Evolutionary conservation across 352 stramenopile species (phyloP).

Genomic region (Elongisporangium prolatum): DNA sequence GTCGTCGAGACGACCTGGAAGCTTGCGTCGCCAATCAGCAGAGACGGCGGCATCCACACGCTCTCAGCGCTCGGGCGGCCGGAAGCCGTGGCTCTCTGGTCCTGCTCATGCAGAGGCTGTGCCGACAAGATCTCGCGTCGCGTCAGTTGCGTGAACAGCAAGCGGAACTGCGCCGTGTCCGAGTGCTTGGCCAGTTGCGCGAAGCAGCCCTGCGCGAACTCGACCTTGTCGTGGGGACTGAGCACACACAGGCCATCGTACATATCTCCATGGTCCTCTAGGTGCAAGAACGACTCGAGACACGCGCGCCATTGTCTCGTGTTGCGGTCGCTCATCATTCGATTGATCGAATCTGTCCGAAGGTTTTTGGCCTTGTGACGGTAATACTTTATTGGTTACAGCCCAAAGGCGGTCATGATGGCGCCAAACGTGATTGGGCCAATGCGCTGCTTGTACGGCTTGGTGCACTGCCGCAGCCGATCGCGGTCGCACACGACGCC

Average conservation of each 20-base stretch:
- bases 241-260: slow-evolving; percentile 54
- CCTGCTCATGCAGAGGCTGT: slow-evolving; percentile 7
- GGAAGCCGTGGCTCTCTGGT: background rate
- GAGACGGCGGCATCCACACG: slow-evolving; percentile 14
- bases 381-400: slow-evolving; percentile 16
- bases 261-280: slow-evolving; percentile 19
- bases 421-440: slow-evolving; percentile 27
- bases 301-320: slow-evolving; percentile 36
- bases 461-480: slow-evolving; percentile 47
- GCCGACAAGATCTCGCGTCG: slow-evolving; percentile 27
- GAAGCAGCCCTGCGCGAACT: slow-evolving; percentile 50
- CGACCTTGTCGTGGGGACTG: slow-evolving; percentile 22
- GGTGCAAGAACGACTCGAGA: slow-evolving; percentile 23
- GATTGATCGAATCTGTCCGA: no score
- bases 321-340: slow-evolving; percentile 36
- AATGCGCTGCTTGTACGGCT: slow-evolving; percentile 58
- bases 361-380: no score
- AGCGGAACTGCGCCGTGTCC: slow-evolving; percentile 16
- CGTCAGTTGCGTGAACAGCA: slow-evolving; percentile 42
- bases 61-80: background rate
- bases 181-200: slow-evolving; percentile 4
- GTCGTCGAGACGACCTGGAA: slow-evolving; percentile 43
- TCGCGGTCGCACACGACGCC: slow-evolving; percentile 31
- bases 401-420: slow-evolving; percentile 40
- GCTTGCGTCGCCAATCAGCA: slow-evolving; percentile 20